Conservation (phyloP, 805 yeast species). For the Nakazawaea ernobii region DNA sequence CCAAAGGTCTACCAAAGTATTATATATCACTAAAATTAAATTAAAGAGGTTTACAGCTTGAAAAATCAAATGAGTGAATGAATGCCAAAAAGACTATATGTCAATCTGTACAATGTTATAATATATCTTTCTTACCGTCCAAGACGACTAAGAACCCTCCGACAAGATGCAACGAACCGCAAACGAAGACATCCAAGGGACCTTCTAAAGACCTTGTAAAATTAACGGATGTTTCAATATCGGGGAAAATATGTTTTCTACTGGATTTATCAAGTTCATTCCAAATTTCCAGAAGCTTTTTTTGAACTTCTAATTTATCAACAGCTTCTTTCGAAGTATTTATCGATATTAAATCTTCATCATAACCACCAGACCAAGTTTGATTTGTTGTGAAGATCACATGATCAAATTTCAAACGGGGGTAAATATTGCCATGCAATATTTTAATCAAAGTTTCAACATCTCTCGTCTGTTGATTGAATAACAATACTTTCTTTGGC, state of each 20-base stretch:
- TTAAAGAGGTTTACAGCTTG: neutral
- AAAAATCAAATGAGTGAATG: neutral
- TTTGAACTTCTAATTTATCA: conserved; percentile 77
- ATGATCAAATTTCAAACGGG: conserved; percentile 53
- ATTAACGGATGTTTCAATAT: conserved; percentile 68
- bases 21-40: neutral
- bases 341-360: conserved; percentile 77
- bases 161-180: conserved; percentile 90
- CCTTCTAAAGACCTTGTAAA: conserved; percentile 42
- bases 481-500: conserved; percentile 49
- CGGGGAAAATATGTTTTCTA: conserved; percentile 50
- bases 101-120: no score
- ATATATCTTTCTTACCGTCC: conserved; percentile 34
- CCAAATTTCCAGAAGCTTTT: conserved; percentile 70
- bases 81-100: no score
- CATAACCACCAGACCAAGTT: conserved; percentile 86
- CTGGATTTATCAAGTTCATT: conserved; percentile 35
- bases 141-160: conserved; percentile 90
- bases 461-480: conserved; percentile 94
- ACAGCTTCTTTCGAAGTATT: conserved; percentile 77
- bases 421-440: conserved; percentile 39
- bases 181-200: conserved; percentile 73
- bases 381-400: conserved; percentile 87
- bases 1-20: neutral
- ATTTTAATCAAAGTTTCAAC: conserved; percentile 56